Evolutionary conservation across 805 yeast genomes (phyloP).

Genomic region (Zygoascus tannicola): DNA sequence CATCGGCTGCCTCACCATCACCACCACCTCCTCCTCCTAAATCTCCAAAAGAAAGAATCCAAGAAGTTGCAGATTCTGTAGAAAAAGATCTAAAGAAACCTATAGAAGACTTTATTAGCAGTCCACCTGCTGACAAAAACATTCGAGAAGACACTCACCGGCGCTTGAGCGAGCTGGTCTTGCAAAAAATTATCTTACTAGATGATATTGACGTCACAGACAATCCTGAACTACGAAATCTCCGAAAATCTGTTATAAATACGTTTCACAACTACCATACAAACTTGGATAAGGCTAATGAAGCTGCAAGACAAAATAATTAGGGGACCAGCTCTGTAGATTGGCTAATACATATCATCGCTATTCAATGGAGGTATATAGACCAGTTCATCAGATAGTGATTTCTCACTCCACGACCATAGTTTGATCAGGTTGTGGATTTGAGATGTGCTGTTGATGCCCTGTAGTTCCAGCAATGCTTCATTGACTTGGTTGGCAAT

Average conservation of each 20-base stretch:
- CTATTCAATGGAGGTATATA: slow-evolving; percentile 29
- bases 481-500: slow-evolving; percentile 66
- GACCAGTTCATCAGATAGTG: slow-evolving; percentile 31
- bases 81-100: slow-evolving; percentile 23
- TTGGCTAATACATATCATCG: slow-evolving; percentile 23
- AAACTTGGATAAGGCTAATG: slow-evolving; percentile 19
- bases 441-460: slow-evolving; percentile 28
- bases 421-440: slow-evolving; percentile 48
- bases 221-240: slow-evolving; percentile 24
- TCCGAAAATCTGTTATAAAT: slow-evolving; percentile 27
- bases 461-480: slow-evolving; percentile 41
- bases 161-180: slow-evolving; percentile 26
- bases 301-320: too few species aligned
- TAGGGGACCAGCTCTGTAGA: slow-evolving; percentile 40
- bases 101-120: slow-evolving; percentile 13
- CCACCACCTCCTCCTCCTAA: slow-evolving; percentile 11
- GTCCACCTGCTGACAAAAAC: slow-evolving; percentile 16
- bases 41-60: slow-evolving; percentile 21
- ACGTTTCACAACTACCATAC: slow-evolving; percentile 25
- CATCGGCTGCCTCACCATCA: neutral
- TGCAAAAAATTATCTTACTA: slow-evolving; percentile 27
- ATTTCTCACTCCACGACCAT: slow-evolving; percentile 58
- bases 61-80: slow-evolving; percentile 18
- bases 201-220: slow-evolving; percentile 29
- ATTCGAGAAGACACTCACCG: slow-evolving; percentile 24